Conservation (phyloP, 495 filamentous ascomycete genomes). For the Oidiodendron maius region DNA sequence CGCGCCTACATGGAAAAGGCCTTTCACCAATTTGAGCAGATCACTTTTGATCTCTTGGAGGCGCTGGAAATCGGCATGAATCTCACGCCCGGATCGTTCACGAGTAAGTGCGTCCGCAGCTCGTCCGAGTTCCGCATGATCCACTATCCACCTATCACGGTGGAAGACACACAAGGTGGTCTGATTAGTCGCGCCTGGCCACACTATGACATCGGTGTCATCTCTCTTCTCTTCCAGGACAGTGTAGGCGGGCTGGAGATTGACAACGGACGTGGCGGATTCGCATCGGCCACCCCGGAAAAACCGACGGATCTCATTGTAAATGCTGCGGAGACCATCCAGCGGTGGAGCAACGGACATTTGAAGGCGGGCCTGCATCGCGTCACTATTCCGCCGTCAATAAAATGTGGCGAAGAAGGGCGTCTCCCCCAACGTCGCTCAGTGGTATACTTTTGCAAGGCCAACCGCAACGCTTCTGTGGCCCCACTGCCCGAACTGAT, state of each 20-base stretch:
- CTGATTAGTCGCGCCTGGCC: background rate
- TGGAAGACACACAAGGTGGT: background rate
- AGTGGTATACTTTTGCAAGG: background rate
- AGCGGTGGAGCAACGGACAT: background rate
- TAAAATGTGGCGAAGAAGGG: background rate
- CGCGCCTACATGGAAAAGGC: background rate
- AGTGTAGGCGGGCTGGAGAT: background rate
- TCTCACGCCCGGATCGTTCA: background rate
- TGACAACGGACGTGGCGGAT: background rate
- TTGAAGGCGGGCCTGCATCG: background rate
- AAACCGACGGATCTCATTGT: conserved; percentile 12
- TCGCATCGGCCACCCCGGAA: background rate
- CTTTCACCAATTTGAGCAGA: background rate
- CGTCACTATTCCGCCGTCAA: background rate
- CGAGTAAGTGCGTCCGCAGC: background rate
- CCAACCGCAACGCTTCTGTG: no score
- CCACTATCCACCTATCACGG: background rate
- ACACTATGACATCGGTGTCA: background rate
- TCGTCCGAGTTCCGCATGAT: background rate
- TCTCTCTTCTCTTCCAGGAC: background rate
- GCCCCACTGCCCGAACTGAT: no score
- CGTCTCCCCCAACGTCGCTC: background rate
- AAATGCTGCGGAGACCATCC: background rate
- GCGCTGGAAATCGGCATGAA: background rate
- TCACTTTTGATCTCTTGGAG: background rate